A percentile compares a stretch with the other conserved stretches of the same genome.
Conservation (phyloP, 2,329 filamentous ascomycete species). For the Drechslera avenae region DNA sequence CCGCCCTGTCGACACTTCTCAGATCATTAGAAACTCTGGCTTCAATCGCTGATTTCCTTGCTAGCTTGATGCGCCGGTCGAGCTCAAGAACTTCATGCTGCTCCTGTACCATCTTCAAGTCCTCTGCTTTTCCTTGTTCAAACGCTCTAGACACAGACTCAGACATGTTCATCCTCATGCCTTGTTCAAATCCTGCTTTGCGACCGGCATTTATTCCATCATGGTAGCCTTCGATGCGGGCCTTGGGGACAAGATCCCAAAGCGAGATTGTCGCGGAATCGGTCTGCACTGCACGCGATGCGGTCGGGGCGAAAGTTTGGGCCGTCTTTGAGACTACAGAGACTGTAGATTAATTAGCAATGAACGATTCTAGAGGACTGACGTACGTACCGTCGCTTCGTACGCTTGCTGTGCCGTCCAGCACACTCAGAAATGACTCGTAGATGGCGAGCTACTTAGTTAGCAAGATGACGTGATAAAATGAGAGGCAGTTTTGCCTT, state of each 20-base stretch:
- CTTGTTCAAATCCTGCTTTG: background rate
- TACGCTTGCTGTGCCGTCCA: background rate
- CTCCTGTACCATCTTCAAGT: background rate
- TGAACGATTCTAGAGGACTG: background rate
- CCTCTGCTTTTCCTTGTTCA: background rate
- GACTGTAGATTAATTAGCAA: background rate
- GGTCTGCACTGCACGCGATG: slow-evolving; percentile 1
- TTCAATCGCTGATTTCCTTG: background rate
- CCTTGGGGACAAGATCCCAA: slow-evolving; percentile 1
- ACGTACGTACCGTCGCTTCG: background rate
- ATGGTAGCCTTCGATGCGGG: slow-evolving; percentile 2
- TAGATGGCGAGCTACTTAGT: slow-evolving; percentile 1
- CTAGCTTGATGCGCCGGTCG: background rate
- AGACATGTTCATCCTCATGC: background rate
- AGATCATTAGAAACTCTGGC: background rate
- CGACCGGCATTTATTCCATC: background rate
- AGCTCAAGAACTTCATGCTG: background rate
- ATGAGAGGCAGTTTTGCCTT: background rate
- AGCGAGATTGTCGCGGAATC: slow-evolving; percentile 5
- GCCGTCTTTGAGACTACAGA: background rate
- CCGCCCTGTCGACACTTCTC: background rate
- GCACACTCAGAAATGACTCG: background rate
- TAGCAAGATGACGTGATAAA: background rate
- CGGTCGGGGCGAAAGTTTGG: background rate
- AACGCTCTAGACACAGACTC: background rate